A percentile compares a stretch with the other conserved stretches of the same genome.
These are phyloP conservation scores for Wakefieldia striispora DNA, from an alignment of 768 basidiomycete genomes.

Conservation along the genomic window DNA sequence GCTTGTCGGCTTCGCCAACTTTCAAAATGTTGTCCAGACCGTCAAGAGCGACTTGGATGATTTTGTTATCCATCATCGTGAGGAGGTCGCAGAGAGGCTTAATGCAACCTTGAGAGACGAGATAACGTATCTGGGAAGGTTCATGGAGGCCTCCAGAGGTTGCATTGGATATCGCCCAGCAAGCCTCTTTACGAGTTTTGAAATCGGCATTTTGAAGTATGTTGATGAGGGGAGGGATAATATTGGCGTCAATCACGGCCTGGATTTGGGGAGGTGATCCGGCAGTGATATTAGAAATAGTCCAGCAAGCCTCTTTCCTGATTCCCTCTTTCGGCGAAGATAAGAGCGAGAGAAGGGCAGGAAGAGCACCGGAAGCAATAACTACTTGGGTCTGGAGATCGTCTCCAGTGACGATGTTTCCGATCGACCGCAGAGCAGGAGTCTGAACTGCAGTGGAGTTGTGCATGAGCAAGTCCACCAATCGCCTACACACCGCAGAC, in stretches of 20 bases:
- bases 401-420: conserved; percentile 99
- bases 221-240: conserved; percentile 97
- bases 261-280: conserved; percentile 97
- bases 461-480: conserved; percentile 97
- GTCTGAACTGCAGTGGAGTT: conserved; percentile 95
- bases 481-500: conserved; percentile 93
- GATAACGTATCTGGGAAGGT: conserved; percentile 95
- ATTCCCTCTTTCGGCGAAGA: conserved; percentile 99
- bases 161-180: conserved; percentile 99
- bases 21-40: conserved; percentile 98
- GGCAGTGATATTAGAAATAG: conserved; percentile 97
- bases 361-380: conserved; percentile 95
- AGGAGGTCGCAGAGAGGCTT: conserved; percentile 97
- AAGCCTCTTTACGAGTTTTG: conserved; percentile 99
- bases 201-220: conserved; percentile 97
- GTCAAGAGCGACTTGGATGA: conserved; percentile 97
- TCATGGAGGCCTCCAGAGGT: conserved; percentile 97
- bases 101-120: conserved; percentile 97
- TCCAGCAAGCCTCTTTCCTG: conserved; percentile 99
- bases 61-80: conserved; percentile 99
- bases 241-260: conserved; percentile 95
- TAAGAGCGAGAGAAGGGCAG: conserved; percentile 88
- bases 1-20: conserved; percentile 94
- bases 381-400: conserved; percentile 99
- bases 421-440: conserved; percentile 95